These are phyloP conservation scores for Ganoderma lingzhi DNA, from an alignment of 1,284 basidiomycete genomes.

Conservation along the genomic window DNA sequence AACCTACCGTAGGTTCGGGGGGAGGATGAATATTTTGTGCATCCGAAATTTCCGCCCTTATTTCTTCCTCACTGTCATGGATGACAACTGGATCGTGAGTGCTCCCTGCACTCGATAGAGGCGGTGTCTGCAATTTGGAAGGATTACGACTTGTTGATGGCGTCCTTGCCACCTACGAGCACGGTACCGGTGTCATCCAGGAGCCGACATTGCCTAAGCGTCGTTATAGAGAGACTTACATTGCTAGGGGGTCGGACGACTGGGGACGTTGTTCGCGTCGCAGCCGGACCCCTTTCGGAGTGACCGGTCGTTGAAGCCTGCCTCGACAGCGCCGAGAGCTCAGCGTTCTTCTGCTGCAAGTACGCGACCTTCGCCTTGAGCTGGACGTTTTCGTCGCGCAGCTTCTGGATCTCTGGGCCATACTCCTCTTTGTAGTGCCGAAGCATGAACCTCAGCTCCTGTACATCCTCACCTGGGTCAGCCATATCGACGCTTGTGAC, in stretches of 20 bases:
- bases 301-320: neutral
- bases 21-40: neutral
- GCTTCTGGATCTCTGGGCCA: neutral
- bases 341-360: neutral
- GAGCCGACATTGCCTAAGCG: neutral
- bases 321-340: neutral
- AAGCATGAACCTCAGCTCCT: neutral
- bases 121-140: neutral
- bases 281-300: neutral
- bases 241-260: neutral
- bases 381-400: conserved; percentile 3
- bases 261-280: neutral
- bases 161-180: neutral
- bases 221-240: neutral
- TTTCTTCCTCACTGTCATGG: neutral
- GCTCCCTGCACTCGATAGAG: neutral
- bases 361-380: conserved; percentile 1
- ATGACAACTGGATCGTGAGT: neutral
- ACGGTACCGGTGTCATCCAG: neutral
- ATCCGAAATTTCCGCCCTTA: neutral
- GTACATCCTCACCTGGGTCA: neutral
- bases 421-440: conserved; percentile 4
- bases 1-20: neutral
- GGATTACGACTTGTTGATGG: neutral
- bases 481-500: neutral